These are phyloP conservation scores for Metschnikowia dekortorum DNA, from an alignment of 805 yeast species.

Conservation along the genomic window DNA sequence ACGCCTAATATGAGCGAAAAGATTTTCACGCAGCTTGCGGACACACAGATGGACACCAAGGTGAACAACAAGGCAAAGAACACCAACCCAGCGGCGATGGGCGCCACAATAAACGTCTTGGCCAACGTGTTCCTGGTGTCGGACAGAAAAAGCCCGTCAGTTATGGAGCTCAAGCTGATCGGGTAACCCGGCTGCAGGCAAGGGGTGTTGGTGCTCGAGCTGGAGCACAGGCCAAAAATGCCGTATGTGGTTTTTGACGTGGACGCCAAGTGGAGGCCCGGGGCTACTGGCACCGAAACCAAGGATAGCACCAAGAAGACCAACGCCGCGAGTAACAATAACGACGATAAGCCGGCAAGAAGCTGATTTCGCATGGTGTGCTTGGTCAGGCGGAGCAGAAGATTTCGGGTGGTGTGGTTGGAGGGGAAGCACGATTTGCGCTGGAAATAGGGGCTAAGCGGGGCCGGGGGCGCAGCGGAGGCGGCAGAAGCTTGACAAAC, in stretches of 20 bases:
- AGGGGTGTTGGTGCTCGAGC: conserved; percentile 15
- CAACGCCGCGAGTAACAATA: conserved; percentile 49
- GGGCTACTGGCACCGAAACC: conserved; percentile 57
- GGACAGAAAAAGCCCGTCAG: conserved; percentile 47
- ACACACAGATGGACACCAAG: conserved; percentile 22
- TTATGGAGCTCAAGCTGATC: conserved; percentile 26
- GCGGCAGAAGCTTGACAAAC: no score
- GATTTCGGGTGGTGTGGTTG: not conserved
- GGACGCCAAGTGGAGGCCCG: conserved; percentile 45
- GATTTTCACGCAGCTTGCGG: conserved; percentile 22
- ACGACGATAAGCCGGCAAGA: conserved; percentile 36
- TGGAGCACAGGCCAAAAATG: conserved; percentile 59
- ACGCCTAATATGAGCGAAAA: conserved; percentile 43
- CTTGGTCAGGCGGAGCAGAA: not conserved
- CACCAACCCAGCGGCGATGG: conserved; percentile 63
- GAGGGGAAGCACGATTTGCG: not conserved
- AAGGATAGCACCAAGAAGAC: conserved; percentile 61
- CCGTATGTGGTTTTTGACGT: conserved; percentile 51
- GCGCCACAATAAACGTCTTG: conserved; percentile 53
- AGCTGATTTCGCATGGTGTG: conserved; percentile 13
- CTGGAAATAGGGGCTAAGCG: not conserved
- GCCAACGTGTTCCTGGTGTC: conserved; percentile 49
- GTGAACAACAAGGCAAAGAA: conserved; percentile 32
- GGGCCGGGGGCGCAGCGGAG: not conserved
- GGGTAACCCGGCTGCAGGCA: conserved; percentile 48